Evolutionary conservation across 192 early-diverging fungal genomes (phyloP), one percentile per base, ranked within the genome.

Genomic region (Kickxella alabastrina): DNA sequence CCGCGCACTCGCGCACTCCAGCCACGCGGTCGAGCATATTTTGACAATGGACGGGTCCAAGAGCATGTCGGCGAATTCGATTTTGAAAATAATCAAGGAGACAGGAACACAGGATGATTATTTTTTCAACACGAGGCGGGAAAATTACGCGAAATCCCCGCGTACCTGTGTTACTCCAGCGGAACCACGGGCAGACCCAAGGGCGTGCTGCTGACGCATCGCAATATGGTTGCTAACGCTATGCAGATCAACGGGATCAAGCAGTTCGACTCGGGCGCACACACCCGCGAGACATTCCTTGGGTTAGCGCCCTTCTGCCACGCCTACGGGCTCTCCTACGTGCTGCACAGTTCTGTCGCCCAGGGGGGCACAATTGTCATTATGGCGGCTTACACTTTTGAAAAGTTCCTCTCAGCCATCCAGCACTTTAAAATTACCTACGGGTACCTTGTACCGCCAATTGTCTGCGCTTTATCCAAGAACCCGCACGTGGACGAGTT

Each of bases 361-460:
- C 51, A 67, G 27, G 71, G 71, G 39, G 71, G 71, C 26, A 58
- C 48, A 15, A 76, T 83, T 14, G 80, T 92, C 10, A 82, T 93
- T 17, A 82, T 92, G 72, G 76, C 84, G 18, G 82, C 79, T 53
- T 96, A 90, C 63, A 78, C 82, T 29, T 72, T 92, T 24, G 70
- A 68, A 0, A 41, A 41, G 4, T 88, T 88, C 62, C 75, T 88
- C n/a, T 42, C 60, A 6, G 58, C 75, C 35, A 65, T 96, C 22
- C 71, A 87, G 62, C 79, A 73, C 45, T 83, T 88, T 79, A 71
- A 78, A 24, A 80, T 93, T 28, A 82, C 80, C 15, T 70, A 79
- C 21, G 83, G 75, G 3, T 81, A 76, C 38, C 70, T 88, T 41
- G 84, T 88, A 2, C 86, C 86, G 15, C 86, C 86, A 13, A 75